These are phyloP conservation scores for Colletotrichum scovillei DNA, from an alignment of 2,329 filamentous ascomycete genomes.

Conservation along the genomic window DNA sequence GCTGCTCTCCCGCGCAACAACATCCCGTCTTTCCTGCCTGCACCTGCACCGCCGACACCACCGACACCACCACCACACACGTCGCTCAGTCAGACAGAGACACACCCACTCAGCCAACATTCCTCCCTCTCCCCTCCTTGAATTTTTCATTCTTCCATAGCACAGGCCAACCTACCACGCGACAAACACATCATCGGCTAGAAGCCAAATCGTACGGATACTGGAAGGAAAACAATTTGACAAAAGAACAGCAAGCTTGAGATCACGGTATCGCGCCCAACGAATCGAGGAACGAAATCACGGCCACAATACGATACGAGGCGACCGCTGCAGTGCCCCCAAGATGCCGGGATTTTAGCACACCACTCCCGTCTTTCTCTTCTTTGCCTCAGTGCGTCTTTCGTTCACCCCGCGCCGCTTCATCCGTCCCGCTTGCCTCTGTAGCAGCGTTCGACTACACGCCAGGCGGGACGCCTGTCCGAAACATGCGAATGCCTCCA, in stretches of 20 bases:
- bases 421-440: constrained; percentile 9
- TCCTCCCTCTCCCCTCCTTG: constrained; percentile 14
- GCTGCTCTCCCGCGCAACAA: constrained; percentile 5
- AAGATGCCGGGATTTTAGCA: constrained; percentile 35
- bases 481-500: constrained; percentile 35
- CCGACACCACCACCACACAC: constrained; percentile 9
- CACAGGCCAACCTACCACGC: not conserved
- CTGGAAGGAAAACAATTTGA: not conserved
- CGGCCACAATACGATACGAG: constrained; percentile 3
- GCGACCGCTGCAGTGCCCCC: constrained; percentile 20
- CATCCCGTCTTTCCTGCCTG: constrained; percentile 21
- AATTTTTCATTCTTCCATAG: not conserved
- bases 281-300: not conserved
- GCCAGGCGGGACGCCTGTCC: not conserved
- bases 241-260: not conserved
- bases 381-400: constrained; percentile 12
- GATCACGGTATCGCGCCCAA: not conserved
- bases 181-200: not conserved
- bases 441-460: constrained; percentile 2
- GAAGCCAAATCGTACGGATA: not conserved
- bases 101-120: not conserved
- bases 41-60: constrained; percentile 12
- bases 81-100: constrained; percentile 23
- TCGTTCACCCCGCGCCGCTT: not conserved
- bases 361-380: constrained; percentile 17